Evolutionary conservation across 177 flowering plant species (phyloP).

Genomic region (Tripterygium wilfordii): DNA sequence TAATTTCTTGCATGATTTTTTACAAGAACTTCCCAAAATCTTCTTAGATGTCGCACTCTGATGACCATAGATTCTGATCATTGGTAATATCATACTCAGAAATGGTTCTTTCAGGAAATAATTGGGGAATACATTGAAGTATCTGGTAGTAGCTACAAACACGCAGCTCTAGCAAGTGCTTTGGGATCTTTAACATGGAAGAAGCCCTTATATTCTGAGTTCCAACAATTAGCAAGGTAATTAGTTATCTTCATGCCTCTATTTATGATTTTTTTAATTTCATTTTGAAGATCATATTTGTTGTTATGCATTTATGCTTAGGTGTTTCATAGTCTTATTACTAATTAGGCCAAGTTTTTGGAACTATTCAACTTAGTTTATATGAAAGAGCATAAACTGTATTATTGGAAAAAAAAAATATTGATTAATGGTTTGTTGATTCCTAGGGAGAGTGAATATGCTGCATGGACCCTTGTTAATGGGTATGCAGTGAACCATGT

Average conservation of each 20-base stretch:
- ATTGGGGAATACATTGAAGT: slow-evolving; percentile 57
- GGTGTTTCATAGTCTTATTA: background rate
- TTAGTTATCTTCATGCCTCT: background rate
- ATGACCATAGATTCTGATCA: background rate
- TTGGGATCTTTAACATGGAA: slow-evolving; percentile 87
- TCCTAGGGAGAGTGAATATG: slow-evolving; percentile 93
- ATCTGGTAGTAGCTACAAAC: slow-evolving; percentile 55
- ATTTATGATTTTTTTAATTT: background rate
- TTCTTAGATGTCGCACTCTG: background rate
- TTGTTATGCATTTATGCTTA: background rate
- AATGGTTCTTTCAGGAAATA: slow-evolving; percentile 57
- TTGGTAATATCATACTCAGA: background rate
- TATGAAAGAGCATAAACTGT: no score
- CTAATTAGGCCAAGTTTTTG: background rate
- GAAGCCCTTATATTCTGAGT: slow-evolving; percentile 67
- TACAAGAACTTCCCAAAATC: background rate
- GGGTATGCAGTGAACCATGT: slow-evolving; percentile 95
- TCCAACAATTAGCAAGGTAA: slow-evolving; percentile 74
- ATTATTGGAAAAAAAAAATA: no score
- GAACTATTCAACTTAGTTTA: no score
- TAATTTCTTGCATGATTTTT: background rate
- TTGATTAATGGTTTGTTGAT: slow-evolving; percentile 17
- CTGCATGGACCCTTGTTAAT: slow-evolving; percentile 99
- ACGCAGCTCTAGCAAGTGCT: slow-evolving; percentile 87
- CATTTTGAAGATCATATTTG: background rate